Percentiles rank a stretch among this genome's conserved stretches.
Evolutionary conservation across 164 flowering plant genomes (phyloP).

Genomic region (Magnolia kwangsiensis): DNA sequence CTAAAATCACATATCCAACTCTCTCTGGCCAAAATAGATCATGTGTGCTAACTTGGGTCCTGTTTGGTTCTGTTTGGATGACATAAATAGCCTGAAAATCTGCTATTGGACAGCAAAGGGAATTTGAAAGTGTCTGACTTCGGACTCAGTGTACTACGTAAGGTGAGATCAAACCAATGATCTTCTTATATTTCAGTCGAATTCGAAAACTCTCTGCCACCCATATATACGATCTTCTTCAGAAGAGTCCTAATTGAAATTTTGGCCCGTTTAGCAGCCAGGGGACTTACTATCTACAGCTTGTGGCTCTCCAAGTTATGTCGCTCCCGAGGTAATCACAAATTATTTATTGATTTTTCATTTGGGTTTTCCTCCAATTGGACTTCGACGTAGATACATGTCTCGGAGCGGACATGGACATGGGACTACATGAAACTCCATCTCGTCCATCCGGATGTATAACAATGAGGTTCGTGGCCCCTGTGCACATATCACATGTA

Average conservation of each 20-base stretch:
- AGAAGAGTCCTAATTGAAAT: not conserved
- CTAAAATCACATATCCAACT: not conserved
- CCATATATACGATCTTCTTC: not conserved
- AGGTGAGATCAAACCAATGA: constrained; percentile 27
- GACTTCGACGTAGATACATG: too few species aligned
- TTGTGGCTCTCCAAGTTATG: constrained; percentile 80
- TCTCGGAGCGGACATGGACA: too few species aligned
- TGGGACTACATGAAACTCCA: too few species aligned
- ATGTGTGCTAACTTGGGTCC: constrained; percentile 1
- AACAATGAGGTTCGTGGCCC: too few species aligned
- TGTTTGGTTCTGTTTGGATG: not conserved
- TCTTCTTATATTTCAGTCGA: not conserved
- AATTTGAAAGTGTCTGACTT: constrained; percentile 85
- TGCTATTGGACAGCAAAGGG: constrained; percentile 66
- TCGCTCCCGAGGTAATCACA: constrained; percentile 66
- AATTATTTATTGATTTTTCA: too few species aligned
- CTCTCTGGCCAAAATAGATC: not conserved
- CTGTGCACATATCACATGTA: too few species aligned
- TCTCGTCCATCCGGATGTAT: too few species aligned
- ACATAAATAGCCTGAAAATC: constrained; percentile 68
- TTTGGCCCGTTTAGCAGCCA: constrained; percentile 32
- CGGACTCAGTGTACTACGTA: constrained; percentile 64
- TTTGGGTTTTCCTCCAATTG: too few species aligned
- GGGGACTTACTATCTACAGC: constrained; percentile 54
- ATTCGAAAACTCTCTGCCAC: not conserved